Evolutionary conservation across 441 rosid genomes (phyloP), one percentile per base, ranked within the genome.

Genomic region (Euphorbia corollata): DNA sequence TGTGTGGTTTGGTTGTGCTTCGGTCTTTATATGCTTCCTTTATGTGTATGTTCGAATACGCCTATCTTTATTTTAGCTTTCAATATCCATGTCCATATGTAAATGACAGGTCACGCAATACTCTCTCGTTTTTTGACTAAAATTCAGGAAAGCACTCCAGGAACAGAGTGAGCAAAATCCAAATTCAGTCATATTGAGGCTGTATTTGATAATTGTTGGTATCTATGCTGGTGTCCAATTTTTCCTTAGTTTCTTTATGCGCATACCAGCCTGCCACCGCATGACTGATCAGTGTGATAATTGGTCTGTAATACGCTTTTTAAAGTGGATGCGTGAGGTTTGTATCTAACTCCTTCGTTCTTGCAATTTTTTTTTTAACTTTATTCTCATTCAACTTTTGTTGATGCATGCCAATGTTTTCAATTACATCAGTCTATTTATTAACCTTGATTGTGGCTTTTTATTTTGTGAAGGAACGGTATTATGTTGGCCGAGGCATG

Each of bases 291-390:
- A 76, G 69, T 95, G 99, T 80, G 99, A 95, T 70, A 85, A 68
- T 56, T 95, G 88, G 87, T 79, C 95, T 60, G 63, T 87, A 53
- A 75, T 95, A 67, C 96, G 87, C 71, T 92, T 95, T 68, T 50
- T 91, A 68, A 90, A 86, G 81, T 95, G 99, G 99, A 92, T 92
- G 98, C 98, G 96, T 67, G 96, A 95, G 99, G 99, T 94, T 76
- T 70, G 69, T 27, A 20, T 59, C 24, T 68, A 3, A 47, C 15
- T 76, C 68, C 38, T 51, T 22, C 65, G 39, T 71, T 54, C 53
- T 51, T 70, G 16, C 67, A 19, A 68, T 74, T 23, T 51, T 55
- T 13, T 68, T 53, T 64, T 10, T 7, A 39, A 27, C 58, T 1
- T 41, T 68, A 32, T 56, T 57, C 5, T 18, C 59, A 65, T 27